These are phyloP conservation scores for Pezicula radicicola DNA, from an alignment of 2,329 filamentous ascomycete species.

Conservation along the genomic window DNA sequence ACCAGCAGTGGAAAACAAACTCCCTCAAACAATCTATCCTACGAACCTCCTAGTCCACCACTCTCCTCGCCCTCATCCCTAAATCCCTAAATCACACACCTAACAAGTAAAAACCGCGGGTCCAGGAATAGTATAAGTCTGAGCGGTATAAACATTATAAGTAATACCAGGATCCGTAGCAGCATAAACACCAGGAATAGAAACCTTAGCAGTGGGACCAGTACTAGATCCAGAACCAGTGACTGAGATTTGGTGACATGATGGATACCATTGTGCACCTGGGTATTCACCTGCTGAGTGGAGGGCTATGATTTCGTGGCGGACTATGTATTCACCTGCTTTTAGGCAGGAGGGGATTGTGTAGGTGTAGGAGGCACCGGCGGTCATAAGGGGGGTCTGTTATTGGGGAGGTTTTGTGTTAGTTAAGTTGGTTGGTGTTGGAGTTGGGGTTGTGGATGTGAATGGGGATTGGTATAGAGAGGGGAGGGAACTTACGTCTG, in stretches of 20 bases:
- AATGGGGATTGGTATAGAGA: too few species aligned
- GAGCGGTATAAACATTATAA: conserved; percentile 24
- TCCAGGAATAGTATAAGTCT: conserved; percentile 24
- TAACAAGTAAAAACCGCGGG: conserved; percentile 20
- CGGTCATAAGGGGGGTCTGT: conserved; percentile 8
- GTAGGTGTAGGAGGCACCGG: conserved; percentile 31
- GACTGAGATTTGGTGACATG: conserved; percentile 37
- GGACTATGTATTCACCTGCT: conserved; percentile 34
- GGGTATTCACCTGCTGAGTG: conserved; percentile 6
- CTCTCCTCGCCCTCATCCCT: too few species aligned
- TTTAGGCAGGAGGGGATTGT: conserved; percentile 46
- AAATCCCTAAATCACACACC: too few species aligned
- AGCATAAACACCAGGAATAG: conserved; percentile 31
- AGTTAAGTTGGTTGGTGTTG: neutral
- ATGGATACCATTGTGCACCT: conserved; percentile 21
- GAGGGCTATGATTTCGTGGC: conserved; percentile 28
- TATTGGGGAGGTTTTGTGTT: too few species aligned
- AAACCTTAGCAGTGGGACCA: conserved; percentile 26
- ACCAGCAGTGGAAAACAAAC: too few species aligned
- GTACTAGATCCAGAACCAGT: conserved; percentile 35
- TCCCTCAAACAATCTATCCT: too few species aligned
- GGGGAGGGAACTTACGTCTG: neutral
- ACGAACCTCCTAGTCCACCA: too few species aligned
- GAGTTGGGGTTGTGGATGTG: too few species aligned
- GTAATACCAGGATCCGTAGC: conserved; percentile 28